phyloP scores from a whole-genome alignment of 805 yeast species.

The Wickerhamomyces subpelliculosus region DNA sequence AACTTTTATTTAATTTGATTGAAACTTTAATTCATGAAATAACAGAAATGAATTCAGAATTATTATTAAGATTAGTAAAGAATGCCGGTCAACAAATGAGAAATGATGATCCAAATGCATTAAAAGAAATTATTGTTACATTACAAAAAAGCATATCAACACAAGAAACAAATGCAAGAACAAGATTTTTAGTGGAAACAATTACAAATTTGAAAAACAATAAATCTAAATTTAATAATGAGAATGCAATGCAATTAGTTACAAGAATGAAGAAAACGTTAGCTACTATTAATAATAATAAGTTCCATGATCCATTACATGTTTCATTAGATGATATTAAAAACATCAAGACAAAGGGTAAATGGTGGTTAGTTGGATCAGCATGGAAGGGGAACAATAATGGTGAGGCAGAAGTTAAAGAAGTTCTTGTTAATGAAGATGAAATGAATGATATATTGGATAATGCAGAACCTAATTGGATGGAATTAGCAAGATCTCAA shows the following conservation, averaged over 20 bases:
- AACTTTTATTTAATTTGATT: constrained; percentile 73
- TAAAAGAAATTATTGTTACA: constrained; percentile 67
- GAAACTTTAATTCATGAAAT: constrained; percentile 43
- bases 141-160: constrained; percentile 37
- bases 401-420: constrained; percentile 14
- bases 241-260: constrained; percentile 43
- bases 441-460: constrained; percentile 14
- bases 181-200: constrained; percentile 79
- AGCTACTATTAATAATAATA: constrained; percentile 41
- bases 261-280: constrained; percentile 58
- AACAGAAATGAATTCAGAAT: constrained; percentile 69
- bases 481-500: constrained; percentile 75
- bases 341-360: constrained; percentile 72
- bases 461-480: constrained; percentile 64
- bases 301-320: constrained; percentile 66
- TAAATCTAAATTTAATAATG: constrained; percentile 52
- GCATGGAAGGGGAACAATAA: constrained; percentile 78
- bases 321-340: constrained; percentile 80
- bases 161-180: constrained; percentile 47
- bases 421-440: constrained; percentile 8
- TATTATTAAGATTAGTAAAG: constrained; percentile 63
- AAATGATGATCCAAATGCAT: constrained; percentile 80
- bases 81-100: constrained; percentile 81
- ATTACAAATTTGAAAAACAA: constrained; percentile 83
- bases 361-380: constrained; percentile 99